Evolutionary conservation across 2,329 filamentous ascomycete species (phyloP), one percentile per base, ranked within the genome.

Genomic region (Phyllosticta citribraziliensis): DNA sequence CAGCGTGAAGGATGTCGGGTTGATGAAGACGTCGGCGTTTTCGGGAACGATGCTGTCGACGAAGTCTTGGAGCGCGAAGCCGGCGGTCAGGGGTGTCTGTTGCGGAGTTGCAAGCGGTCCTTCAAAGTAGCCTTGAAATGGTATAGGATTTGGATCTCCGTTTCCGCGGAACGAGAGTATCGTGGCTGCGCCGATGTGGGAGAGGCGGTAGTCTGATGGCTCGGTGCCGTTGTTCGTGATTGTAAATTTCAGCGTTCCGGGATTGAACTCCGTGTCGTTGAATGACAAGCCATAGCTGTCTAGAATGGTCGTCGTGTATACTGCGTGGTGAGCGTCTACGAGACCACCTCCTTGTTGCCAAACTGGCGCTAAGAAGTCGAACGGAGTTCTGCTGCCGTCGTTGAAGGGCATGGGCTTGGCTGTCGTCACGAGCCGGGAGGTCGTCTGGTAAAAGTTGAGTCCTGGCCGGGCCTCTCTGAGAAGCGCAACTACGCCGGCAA

Each of bases 261-360:
- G 20, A 14, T 50, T 50, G 27, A 50, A 24, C 6, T 40, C 55
- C 0, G 55, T 57, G 55, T 57, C 55, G 40, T 57, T 57, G 55
- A 57, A 57, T 1, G 55, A 27, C 3, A 57, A 12, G 14, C 27
- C 55, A 11, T 50, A 24, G 2, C 3, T 30, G 14, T 57, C 55
- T 1, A 57, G 17, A 2, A 57, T 24, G 2, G 55, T 57, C 19
- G 25, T 22, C 12, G 35, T 50, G 12, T 12, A 12, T 17, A 51
- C 33, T 5, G 55, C 55, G 17, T 27, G 22, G 5, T 27, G 25
- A 0, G 55, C 55, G n/a, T 40, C 24, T 17, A 57, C 55, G 6
- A 57, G 35, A 22, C 55, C 55, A 6, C 55, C 55, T 10, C 55
- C 55, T 12, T 57, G 55, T 20, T 57, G 55, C 55, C 55, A 57